phyloP scores from a whole-genome alignment of 306 rosid species.

The Mimosa bimucronata region DNA sequence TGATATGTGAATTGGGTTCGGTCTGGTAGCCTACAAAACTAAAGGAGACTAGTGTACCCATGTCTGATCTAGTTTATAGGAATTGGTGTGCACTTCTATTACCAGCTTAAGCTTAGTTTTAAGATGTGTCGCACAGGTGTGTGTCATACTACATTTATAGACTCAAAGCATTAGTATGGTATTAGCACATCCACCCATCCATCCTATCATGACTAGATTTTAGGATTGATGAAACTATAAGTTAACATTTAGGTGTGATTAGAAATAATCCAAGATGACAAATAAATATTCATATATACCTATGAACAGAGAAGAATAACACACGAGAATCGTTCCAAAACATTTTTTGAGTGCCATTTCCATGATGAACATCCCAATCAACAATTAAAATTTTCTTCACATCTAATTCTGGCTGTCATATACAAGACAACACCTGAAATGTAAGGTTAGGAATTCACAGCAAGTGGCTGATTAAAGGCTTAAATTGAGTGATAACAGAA shows the following conservation, averaged over 20 bases:
- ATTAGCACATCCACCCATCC: slow-evolving; percentile 1
- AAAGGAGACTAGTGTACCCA: too few species aligned
- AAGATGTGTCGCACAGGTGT: too few species aligned
- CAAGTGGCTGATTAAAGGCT: slow-evolving; percentile 8
- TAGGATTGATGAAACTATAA: background rate
- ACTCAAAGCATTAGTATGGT: background rate
- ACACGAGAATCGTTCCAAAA: slow-evolving; percentile 86
- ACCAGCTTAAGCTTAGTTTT: too few species aligned
- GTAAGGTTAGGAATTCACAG: slow-evolving; percentile 29
- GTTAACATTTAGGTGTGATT: slow-evolving; percentile 11
- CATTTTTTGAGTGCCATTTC: slow-evolving; percentile 94
- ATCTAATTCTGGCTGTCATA: slow-evolving; percentile 80
- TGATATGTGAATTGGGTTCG: too few species aligned
- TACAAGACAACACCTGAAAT: slow-evolving; percentile 31
- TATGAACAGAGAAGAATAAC: slow-evolving; percentile 94
- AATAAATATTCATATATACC: slow-evolving; percentile 51
- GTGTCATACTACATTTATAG: background rate
- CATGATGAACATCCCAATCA: slow-evolving; percentile 99
- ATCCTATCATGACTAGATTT: background rate
- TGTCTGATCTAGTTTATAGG: too few species aligned
- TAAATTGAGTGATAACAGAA: slow-evolving; percentile 15
- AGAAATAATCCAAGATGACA: background rate
- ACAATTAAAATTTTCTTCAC: slow-evolving; percentile 78
- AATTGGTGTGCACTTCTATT: too few species aligned
- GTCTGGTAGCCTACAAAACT: too few species aligned